phyloP scores from a whole-genome alignment of 805 yeast genomes.

The Starmerella asiatica region DNA sequence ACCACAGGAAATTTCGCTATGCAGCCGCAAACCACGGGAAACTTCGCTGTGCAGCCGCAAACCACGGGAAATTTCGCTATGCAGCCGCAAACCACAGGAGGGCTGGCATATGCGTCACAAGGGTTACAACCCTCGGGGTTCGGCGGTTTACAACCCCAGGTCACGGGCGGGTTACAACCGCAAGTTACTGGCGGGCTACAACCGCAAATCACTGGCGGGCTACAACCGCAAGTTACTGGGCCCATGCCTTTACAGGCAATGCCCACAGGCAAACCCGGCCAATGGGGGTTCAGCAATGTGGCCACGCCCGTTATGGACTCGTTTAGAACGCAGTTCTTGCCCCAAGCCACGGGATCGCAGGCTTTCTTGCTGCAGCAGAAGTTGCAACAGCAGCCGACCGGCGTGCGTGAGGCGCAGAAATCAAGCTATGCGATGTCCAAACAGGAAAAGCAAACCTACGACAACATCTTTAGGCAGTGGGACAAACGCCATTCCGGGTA shows the following conservation, averaged over 20 bases:
- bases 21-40: slow-evolving; percentile 29
- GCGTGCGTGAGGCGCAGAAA: not conserved
- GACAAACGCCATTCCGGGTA: slow-evolving; percentile 55
- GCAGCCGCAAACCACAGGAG: slow-evolving; percentile 9
- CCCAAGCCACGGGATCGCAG: slow-evolving; percentile 28
- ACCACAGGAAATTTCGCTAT: slow-evolving; percentile 25
- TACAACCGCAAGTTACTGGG: slow-evolving; percentile 23
- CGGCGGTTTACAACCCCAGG: slow-evolving; percentile 17
- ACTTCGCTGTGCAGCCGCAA: slow-evolving; percentile 38
- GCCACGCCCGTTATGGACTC: slow-evolving; percentile 59
- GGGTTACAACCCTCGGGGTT: not conserved
- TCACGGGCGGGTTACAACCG: slow-evolving; percentile 17
- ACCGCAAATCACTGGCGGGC: slow-evolving; percentile 53
- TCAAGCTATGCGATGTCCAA: slow-evolving; percentile 61
- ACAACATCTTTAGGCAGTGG: slow-evolving; percentile 79
- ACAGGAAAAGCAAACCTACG: slow-evolving; percentile 76
- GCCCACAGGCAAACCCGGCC: slow-evolving; percentile 56
- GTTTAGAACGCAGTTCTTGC: slow-evolving; percentile 54
- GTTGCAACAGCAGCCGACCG: slow-evolving; percentile 6
- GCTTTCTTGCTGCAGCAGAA: slow-evolving; percentile 17
- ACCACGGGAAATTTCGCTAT: slow-evolving; percentile 42
- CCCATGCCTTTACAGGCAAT: slow-evolving; percentile 26
- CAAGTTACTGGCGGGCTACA: slow-evolving; percentile 26
- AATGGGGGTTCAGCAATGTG: slow-evolving; percentile 67
- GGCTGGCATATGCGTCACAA: slow-evolving; percentile 22